Percentiles rank a stretch among this genome's conserved stretches.
phyloP scores from a whole-genome alignment of 805 yeast genomes.

The Lipomyces yamanashiensis region DNA sequence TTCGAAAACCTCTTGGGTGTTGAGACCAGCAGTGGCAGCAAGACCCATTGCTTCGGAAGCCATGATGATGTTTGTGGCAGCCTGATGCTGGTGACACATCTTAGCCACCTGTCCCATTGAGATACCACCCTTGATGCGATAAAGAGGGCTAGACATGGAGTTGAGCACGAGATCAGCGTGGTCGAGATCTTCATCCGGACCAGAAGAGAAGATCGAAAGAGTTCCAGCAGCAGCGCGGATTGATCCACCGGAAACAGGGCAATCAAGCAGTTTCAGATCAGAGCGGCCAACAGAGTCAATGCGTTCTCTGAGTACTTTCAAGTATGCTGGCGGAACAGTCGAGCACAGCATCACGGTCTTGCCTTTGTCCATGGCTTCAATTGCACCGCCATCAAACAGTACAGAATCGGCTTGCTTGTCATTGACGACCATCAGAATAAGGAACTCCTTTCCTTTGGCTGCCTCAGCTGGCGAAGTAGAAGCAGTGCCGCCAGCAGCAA shows the following conservation, averaged over 20 bases:
- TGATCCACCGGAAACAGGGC: slow-evolving; percentile 33
- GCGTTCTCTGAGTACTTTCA: slow-evolving; percentile 14
- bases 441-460: slow-evolving; percentile 23
- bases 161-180: slow-evolving; percentile 18
- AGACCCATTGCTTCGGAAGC: slow-evolving; percentile 34
- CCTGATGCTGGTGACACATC: slow-evolving; percentile 33
- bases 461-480: slow-evolving; percentile 31
- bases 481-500: slow-evolving; percentile 27
- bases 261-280: slow-evolving; percentile 25
- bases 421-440: slow-evolving; percentile 32
- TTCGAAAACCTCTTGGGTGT: slow-evolving; percentile 27
- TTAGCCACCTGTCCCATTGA: slow-evolving; percentile 31
- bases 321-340: slow-evolving; percentile 27
- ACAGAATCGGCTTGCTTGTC: slow-evolving; percentile 29
- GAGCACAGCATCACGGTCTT: slow-evolving; percentile 29
- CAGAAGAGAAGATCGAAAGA: slow-evolving; percentile 30
- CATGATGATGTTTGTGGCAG: slow-evolving; percentile 29
- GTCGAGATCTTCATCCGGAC: slow-evolving; percentile 28
- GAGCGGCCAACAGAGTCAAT: slow-evolving; percentile 24
- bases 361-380: slow-evolving; percentile 16
- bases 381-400: slow-evolving; percentile 26
- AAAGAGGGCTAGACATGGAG: slow-evolving; percentile 28
- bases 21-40: slow-evolving; percentile 30
- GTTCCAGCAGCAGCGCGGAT: slow-evolving; percentile 31
- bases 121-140: slow-evolving; percentile 30